Base-by-base conservation (phyloP, 768 basidiomycete genomes). In the Collybia nuda region DNA sequence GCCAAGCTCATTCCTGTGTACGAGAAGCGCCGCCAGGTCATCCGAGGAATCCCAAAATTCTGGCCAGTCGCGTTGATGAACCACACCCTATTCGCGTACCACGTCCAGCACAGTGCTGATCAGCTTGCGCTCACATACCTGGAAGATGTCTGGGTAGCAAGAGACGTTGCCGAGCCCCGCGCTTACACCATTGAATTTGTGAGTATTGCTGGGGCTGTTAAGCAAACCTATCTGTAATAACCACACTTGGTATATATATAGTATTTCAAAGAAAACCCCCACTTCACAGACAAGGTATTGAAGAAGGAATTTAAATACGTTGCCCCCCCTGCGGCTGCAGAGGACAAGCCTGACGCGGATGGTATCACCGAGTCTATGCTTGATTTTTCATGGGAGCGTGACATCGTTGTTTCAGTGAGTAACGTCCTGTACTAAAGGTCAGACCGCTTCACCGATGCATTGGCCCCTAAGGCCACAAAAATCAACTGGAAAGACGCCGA, bases 121-220 rank as follows among this genome's bases (percentile, higher is more conserved):
- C 82, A 86, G 64, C 76, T 84, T 54, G 93, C 93, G 11, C 68
- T 97, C 69, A 85, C 80, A 66, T 90, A 87, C 66, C 74, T 95
- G 51, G 86, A 91, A 62, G 91, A 96, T 60, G 57, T 97, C 18
- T 94, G 93, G 89, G 73, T 96, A 32, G 77, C 72, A 51, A 82
- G 90, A 48, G 85, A 95, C 63, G 60, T 77, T 37, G 67, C 69
- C 38, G 93, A 97, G 66, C 84, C 85, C 50, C 74, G 94, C 59
- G 86, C 85, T 62, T 96, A 86, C 72, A 88, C 85, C 44, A 68
- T 96, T 48, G 87, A 94, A 75, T 93, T 97, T 70, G 94, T 95
- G 67, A 62, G 93, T 82, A 26, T 40, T 17, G 29, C 18, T 19
- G 40, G 38, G 15, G n/a, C 6, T 37, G 12, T 37, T 15, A 17